phyloP scores from a whole-genome alignment of 805 yeast genomes.

The Starmerella roubikii region DNA sequence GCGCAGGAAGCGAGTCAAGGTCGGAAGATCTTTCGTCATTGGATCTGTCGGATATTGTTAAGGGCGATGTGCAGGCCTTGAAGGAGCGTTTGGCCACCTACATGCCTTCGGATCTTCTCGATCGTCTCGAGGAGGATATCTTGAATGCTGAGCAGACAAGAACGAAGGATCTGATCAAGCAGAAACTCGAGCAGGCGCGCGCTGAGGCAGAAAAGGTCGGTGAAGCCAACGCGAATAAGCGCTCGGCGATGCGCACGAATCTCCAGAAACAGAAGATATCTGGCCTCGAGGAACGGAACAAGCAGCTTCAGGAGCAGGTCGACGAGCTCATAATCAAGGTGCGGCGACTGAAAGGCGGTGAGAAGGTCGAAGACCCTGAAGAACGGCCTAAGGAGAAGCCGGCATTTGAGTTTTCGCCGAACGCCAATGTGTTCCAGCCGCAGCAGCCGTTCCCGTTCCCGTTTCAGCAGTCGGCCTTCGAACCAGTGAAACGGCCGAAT shows the following conservation, averaged over 20 bases:
- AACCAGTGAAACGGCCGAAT: slow-evolving; percentile 4
- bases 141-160: slow-evolving; percentile 14
- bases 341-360: slow-evolving; percentile 19
- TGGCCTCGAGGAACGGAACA: slow-evolving; percentile 33
- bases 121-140: slow-evolving; percentile 9
- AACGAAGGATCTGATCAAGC: slow-evolving; percentile 14
- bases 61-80: not conserved
- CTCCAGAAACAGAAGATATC: slow-evolving; percentile 44
- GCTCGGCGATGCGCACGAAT: slow-evolving; percentile 24
- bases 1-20: too few species aligned
- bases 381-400: not conserved
- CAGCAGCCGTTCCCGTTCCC: not conserved
- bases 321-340: slow-evolving; percentile 13
- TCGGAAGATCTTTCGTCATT: too few species aligned
- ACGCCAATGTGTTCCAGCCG: too few species aligned
- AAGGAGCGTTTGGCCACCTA: slow-evolving; percentile 1
- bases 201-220: slow-evolving; percentile 10
- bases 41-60: not conserved
- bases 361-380: slow-evolving; percentile 1
- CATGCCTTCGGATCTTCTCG: slow-evolving; percentile 4
- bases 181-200: slow-evolving; percentile 10
- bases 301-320: slow-evolving; percentile 12
- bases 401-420: not conserved
- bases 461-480: not conserved
- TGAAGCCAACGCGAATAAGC: slow-evolving; percentile 9